Conservation (phyloP, 1,284 basidiomycete species). For the Ceratorhiza oryzae-sativae region DNA sequence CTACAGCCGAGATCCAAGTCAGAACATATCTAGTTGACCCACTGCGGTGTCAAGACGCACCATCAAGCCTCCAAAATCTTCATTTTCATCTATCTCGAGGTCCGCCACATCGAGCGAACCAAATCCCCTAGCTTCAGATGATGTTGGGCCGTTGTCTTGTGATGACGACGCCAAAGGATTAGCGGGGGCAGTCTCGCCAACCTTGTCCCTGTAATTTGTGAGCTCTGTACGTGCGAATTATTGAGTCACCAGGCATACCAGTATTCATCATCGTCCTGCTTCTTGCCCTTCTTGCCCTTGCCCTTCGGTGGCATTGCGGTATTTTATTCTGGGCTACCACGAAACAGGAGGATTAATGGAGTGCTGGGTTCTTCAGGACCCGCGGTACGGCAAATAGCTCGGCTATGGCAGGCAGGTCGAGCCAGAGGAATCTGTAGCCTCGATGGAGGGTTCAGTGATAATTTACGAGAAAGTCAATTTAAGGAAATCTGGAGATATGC, state of each 20-base stretch:
- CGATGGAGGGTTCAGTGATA: neutral
- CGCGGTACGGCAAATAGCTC: neutral
- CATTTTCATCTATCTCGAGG: slow-evolving; percentile 65
- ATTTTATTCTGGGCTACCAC: neutral
- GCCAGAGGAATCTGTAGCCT: neutral
- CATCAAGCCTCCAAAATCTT: slow-evolving; percentile 85
- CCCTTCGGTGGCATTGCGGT: slow-evolving; percentile 82
- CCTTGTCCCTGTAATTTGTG: slow-evolving; percentile 64
- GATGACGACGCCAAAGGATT: slow-evolving; percentile 51
- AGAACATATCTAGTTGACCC: slow-evolving; percentile 3
- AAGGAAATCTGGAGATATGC: neutral
- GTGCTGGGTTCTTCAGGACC: no score
- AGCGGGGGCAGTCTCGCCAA: slow-evolving; percentile 65
- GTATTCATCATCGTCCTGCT: slow-evolving; percentile 75
- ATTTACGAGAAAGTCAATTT: slow-evolving; percentile 30
- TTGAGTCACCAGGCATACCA: slow-evolving; percentile 62
- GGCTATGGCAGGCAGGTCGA: neutral
- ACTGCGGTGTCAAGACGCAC: slow-evolving; percentile 55
- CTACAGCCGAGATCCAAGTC: slow-evolving; percentile 48
- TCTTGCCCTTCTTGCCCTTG: slow-evolving; percentile 84
- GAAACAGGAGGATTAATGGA: no score
- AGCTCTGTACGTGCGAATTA: slow-evolving; percentile 18
- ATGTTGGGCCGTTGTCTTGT: slow-evolving; percentile 52
- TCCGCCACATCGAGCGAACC: slow-evolving; percentile 59
- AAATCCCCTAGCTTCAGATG: slow-evolving; percentile 59